Evolutionary conservation across 2,329 filamentous ascomycete species (phyloP).

Genomic region (Exserohilum rostratum): DNA sequence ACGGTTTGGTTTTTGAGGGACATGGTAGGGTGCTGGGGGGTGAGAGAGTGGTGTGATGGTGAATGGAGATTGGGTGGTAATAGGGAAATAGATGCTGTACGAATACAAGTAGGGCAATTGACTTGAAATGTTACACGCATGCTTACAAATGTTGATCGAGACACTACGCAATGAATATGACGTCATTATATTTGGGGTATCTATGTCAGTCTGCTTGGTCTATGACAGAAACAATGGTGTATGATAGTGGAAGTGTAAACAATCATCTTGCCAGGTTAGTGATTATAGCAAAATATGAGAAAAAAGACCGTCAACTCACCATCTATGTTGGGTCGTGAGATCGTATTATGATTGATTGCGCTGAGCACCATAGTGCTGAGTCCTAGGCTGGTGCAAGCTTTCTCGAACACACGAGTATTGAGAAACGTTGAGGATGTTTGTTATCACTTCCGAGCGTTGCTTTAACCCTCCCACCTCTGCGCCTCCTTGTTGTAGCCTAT

Average conservation of each 20-base stretch:
- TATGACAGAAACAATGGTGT: neutral
- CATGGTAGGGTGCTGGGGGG: slow-evolving; percentile 27
- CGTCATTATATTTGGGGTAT: neutral
- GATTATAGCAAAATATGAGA: neutral
- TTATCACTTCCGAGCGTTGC: neutral
- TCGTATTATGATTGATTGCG: neutral
- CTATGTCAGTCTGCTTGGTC: neutral
- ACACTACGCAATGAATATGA: slow-evolving; percentile 3
- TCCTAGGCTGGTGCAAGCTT: neutral
- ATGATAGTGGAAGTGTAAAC: slow-evolving; percentile 1
- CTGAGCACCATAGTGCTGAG: neutral
- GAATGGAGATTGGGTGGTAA: neutral
- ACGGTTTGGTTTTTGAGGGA: slow-evolving; percentile 33
- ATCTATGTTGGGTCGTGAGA: neutral
- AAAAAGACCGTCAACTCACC: neutral
- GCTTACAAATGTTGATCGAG: neutral
- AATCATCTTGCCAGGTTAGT: slow-evolving; percentile 3
- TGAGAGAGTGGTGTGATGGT: neutral
- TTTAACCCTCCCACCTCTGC: slow-evolving; percentile 64
- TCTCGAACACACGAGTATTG: too few relatives aligned
- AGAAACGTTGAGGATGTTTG: neutral
- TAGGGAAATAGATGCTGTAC: neutral
- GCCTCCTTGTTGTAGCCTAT: slow-evolving; percentile 66
- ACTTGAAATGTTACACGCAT: neutral
- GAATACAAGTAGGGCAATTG: neutral